Evolutionary conservation across 1,284 basidiomycete species (phyloP).

Genomic region (Leucoagaricus sp.): DNA sequence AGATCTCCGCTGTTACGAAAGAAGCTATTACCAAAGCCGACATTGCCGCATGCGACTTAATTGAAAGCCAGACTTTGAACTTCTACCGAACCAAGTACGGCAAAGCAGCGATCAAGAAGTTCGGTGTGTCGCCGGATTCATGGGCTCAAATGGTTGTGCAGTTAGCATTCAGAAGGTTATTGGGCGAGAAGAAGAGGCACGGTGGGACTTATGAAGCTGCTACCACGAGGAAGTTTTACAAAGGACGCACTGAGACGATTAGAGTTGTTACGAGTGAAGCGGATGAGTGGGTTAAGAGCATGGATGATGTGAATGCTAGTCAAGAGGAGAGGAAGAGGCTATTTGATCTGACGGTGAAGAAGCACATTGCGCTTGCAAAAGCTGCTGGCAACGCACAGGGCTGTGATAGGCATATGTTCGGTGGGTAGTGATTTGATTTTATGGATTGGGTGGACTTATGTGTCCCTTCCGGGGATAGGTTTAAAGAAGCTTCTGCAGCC

Average conservation of each 20-base stretch:
- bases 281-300: conserved; percentile 72
- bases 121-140: conserved; percentile 86
- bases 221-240: conserved; percentile 80
- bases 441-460: not conserved
- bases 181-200: conserved; percentile 43
- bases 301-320: conserved; percentile 53
- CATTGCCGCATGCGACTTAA: conserved; percentile 58
- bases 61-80: conserved; percentile 66
- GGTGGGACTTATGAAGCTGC: conserved; percentile 89
- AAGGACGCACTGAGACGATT: conserved; percentile 89
- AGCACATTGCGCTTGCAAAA: conserved; percentile 72
- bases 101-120: conserved; percentile 85
- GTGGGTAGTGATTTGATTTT: conserved; percentile 36
- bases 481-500: conserved; percentile 64
- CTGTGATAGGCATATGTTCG: conserved; percentile 83
- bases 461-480: conserved; percentile 53
- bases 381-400: conserved; percentile 75
- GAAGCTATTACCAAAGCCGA: conserved; percentile 60
- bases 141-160: conserved; percentile 92
- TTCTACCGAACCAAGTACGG: conserved; percentile 79
- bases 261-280: conserved; percentile 75
- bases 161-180: conserved; percentile 77
- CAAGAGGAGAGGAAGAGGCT: conserved; percentile 52
- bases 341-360: conserved; percentile 68
- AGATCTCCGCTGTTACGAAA: conserved; percentile 49